A percentile compares a stretch with the other conserved stretches of the same genome.
phyloP scores from a whole-genome alignment of 148 eudicot species.

The Cornus florida region DNA sequence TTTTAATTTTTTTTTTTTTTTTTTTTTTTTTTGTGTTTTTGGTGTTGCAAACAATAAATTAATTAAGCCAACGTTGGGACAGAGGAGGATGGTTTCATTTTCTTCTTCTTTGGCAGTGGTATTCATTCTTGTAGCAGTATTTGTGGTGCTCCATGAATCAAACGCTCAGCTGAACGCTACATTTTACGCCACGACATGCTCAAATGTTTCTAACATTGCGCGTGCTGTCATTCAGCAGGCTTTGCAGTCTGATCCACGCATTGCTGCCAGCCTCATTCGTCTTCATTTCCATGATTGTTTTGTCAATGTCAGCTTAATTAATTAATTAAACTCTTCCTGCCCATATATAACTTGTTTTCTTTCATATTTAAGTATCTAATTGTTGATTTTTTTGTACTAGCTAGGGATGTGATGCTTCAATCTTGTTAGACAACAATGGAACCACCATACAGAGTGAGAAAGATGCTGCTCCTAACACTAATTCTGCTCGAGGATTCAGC shows the following conservation, averaged over 20 bases:
- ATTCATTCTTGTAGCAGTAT: neutral
- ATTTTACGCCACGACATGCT: conserved; percentile 29
- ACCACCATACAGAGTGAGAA: conserved; percentile 30
- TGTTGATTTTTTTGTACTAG: neutral
- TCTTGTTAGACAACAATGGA: conserved; percentile 13
- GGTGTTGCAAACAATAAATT: neutral
- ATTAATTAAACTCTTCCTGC: too few relatives aligned
- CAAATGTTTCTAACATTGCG: conserved; percentile 30
- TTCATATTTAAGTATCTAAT: too few relatives aligned
- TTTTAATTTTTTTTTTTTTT: neutral
- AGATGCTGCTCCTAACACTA: conserved; percentile 30
- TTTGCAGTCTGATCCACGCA: conserved; percentile 31
- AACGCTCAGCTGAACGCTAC: conserved; percentile 25
- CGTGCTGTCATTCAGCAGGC: conserved; percentile 25
- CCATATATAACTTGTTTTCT: too few relatives aligned
- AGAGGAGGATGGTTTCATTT: neutral
- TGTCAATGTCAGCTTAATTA: conserved; percentile 26
- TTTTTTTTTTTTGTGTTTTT: too few relatives aligned
- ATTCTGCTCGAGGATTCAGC: conserved; percentile 34
- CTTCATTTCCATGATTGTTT: conserved; percentile 50
- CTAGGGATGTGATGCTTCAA: conserved; percentile 17
- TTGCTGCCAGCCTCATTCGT: conserved; percentile 40
- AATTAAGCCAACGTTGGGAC: neutral
- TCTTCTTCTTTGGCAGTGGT: neutral
- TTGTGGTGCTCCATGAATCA: neutral